Evolutionary conservation across 2,329 filamentous ascomycete genomes (phyloP).

Genomic region (Arthroderma uncinatum): DNA sequence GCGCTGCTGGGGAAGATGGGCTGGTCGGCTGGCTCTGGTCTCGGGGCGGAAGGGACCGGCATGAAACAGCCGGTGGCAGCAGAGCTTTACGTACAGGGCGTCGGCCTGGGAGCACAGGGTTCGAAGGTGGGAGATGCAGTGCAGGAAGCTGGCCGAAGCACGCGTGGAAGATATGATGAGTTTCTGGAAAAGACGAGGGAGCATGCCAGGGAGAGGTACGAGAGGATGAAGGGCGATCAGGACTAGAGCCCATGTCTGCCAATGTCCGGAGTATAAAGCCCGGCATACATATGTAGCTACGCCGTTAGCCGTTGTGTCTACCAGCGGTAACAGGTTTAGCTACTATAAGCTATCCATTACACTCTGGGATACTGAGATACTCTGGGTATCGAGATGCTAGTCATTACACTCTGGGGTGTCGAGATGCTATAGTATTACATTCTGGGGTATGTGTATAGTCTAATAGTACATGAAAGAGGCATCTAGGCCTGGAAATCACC

Average conservation of each 20-base stretch:
- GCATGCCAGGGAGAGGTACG: constrained; percentile 38
- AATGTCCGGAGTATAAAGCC: too few species aligned
- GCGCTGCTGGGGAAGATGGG: constrained; percentile 43
- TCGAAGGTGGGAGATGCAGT: constrained; percentile 40
- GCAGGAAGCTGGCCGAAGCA: constrained; percentile 39
- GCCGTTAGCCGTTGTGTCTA: too few species aligned
- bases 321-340: too few species aligned
- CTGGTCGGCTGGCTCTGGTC: constrained; percentile 38
- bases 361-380: too few species aligned
- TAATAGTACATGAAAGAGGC: background rate
- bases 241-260: background rate
- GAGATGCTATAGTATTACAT: too few species aligned
- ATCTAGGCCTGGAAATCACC: constrained; percentile 5
- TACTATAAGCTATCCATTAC: too few species aligned
- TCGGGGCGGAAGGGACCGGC: constrained; percentile 40
- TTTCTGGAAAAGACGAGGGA: constrained; percentile 40
- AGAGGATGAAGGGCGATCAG: constrained; percentile 26
- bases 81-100: constrained; percentile 40
- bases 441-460: too few species aligned
- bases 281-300: too few species aligned
- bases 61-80: constrained; percentile 39
- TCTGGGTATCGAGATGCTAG: too few species aligned
- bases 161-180: constrained; percentile 37
- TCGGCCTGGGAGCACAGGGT: constrained; percentile 40
- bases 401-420: too few species aligned